These are phyloP conservation scores for Aurifilum marmelostoma DNA, from an alignment of 2,329 filamentous ascomycete genomes.

Conservation along the genomic window DNA sequence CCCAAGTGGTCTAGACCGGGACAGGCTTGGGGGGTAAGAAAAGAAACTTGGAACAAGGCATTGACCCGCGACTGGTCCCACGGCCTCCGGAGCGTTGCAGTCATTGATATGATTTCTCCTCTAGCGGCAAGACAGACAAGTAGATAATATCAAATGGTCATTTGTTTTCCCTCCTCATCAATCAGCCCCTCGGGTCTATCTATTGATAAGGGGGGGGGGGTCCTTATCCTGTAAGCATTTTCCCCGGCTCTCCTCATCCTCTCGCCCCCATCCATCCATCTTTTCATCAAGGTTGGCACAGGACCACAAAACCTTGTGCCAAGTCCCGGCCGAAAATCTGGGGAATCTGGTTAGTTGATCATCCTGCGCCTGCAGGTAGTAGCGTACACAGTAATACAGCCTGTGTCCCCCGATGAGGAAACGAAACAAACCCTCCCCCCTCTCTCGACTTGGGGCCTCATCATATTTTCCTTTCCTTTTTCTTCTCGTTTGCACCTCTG, in stretches of 20 bases:
- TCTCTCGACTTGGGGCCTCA: not conserved
- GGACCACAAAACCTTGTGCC: not conserved
- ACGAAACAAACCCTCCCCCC: not conserved
- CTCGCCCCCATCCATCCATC: not conserved
- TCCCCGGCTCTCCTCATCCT: not conserved
- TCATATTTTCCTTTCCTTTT: not conserved
- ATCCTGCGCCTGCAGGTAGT: not conserved
- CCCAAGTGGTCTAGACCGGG: not conserved
- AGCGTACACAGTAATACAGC: not conserved
- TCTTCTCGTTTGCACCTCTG: not conserved
- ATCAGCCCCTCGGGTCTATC: not conserved
- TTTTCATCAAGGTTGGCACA: not conserved
- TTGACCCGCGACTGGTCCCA: not conserved
- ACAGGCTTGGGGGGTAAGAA: not conserved
- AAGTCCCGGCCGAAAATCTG: not conserved
- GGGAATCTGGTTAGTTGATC: not conserved
- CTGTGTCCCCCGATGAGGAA: not conserved
- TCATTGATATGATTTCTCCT: not conserved
- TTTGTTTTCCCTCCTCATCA: not conserved
- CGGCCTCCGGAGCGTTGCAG: constrained; percentile 3
- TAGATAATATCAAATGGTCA: not conserved
- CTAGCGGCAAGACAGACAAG: not conserved
- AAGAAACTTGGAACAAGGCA: not conserved
- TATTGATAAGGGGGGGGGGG: not conserved
- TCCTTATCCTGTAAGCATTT: not conserved